A percentile compares a stretch with the other conserved stretches of the same genome.
phyloP scores from a whole-genome alignment of 129 eudicot species.

The Lactuca sativa region DNA sequence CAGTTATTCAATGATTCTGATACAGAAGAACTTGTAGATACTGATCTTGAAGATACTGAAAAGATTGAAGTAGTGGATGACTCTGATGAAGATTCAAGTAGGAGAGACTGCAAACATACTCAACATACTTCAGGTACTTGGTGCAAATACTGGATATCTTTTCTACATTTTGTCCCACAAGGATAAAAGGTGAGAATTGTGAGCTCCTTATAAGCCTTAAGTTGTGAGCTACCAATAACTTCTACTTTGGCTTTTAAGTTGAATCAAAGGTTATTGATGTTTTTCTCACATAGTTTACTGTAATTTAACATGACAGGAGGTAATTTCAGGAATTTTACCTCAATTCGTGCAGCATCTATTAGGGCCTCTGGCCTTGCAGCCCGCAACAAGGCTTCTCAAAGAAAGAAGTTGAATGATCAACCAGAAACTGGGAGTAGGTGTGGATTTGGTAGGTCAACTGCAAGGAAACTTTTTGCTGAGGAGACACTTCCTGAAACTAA shows the following conservation, averaged over 20 bases:
- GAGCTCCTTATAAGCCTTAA: no score
- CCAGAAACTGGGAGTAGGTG: slow-evolving; percentile 23
- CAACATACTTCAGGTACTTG: slow-evolving; percentile 49
- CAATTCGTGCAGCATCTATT: slow-evolving; percentile 64
- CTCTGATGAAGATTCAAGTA: slow-evolving; percentile 38
- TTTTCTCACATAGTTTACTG: slow-evolving; percentile 15
- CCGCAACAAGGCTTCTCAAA: slow-evolving; percentile 38
- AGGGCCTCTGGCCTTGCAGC: slow-evolving; percentile 81
- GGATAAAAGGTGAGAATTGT: no score
- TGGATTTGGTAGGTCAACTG: slow-evolving; percentile 50
- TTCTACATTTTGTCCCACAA: no score
- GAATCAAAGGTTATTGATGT: neutral
- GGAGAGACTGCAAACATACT: slow-evolving; percentile 21
- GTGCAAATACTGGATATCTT: neutral
- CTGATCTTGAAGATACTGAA: slow-evolving; percentile 44
- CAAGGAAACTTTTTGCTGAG: slow-evolving; percentile 66
- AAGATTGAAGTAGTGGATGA: slow-evolving; percentile 47
- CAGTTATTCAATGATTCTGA: slow-evolving; percentile 51
- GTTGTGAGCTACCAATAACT: no score
- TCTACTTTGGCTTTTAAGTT: neutral
- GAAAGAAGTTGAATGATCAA: slow-evolving; percentile 27
- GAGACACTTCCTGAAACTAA: slow-evolving; percentile 33
- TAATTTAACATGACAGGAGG: slow-evolving; percentile 22
- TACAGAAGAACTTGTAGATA: slow-evolving; percentile 45
- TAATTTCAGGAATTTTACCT: slow-evolving; percentile 44